A percentile compares a stretch with the other conserved stretches of the same genome.
phyloP scores from a whole-genome alignment of 2,329 filamentous ascomycete species.

The Salinomyces thailandicus region DNA sequence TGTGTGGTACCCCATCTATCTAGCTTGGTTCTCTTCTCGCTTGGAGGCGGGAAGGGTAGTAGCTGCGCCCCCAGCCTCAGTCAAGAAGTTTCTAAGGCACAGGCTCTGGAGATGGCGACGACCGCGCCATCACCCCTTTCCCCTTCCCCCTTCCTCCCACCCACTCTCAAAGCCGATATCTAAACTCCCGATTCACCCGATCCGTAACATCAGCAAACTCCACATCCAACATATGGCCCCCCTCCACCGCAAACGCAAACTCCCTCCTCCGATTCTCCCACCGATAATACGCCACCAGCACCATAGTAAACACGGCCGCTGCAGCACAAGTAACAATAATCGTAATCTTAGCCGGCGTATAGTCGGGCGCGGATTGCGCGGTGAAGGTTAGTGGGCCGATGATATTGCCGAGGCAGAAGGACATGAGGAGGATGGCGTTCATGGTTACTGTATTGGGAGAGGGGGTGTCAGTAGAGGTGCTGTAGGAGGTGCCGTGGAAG shows the following conservation, averaged over 20 bases:
- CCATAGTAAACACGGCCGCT: constrained; percentile 30
- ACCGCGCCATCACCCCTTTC: background rate
- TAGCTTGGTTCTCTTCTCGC: too few species aligned
- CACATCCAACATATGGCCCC: constrained; percentile 9
- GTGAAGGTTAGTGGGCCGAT: constrained; percentile 33
- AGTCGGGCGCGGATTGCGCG: constrained; percentile 26
- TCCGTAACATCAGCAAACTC: constrained; percentile 24
- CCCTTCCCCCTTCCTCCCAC: background rate
- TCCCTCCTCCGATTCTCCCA: constrained; percentile 33
- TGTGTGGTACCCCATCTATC: too few species aligned
- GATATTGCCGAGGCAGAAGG: constrained; percentile 31
- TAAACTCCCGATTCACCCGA: constrained; percentile 21
- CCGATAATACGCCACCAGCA: constrained; percentile 42
- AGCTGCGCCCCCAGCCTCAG: too few species aligned
- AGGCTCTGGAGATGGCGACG: background rate
- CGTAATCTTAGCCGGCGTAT: constrained; percentile 35
- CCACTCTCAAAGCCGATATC: background rate
- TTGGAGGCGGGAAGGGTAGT: too few species aligned
- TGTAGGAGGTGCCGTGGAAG: background rate
- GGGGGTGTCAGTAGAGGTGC: background rate
- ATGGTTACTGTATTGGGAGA: constrained; percentile 51
- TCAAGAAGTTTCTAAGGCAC: too few species aligned
- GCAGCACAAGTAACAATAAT: constrained; percentile 29
- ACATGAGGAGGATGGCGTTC: constrained; percentile 46
- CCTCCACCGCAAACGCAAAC: constrained; percentile 3